Percentiles rank a stretch among this genome's conserved stretches.
phyloP scores from a whole-genome alignment of 176 grass and related monocot species.

The maize (Zea mays) region DNA sequence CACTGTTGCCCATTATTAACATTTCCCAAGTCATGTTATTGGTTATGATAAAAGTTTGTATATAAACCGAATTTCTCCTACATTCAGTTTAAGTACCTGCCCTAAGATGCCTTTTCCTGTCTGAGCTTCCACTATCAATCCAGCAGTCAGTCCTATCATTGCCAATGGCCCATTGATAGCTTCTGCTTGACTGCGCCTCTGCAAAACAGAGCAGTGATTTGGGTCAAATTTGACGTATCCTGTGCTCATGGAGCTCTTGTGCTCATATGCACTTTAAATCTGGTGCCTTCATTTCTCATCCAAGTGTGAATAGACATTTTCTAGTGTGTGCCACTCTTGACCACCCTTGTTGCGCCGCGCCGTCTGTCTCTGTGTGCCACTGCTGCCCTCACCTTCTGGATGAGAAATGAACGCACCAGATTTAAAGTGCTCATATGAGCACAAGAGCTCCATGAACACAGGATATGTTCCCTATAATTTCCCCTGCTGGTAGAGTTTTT shows the following conservation, averaged over 20 bases:
- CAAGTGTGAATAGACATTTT: too few relatives aligned
- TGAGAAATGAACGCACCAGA: too few relatives aligned
- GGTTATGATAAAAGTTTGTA: constrained; percentile 10
- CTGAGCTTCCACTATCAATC: constrained; percentile 72
- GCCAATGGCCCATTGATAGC: constrained; percentile 84
- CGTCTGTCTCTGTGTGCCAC: too few relatives aligned
- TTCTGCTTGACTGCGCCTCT: constrained; percentile 77
- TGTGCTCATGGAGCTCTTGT: too few relatives aligned
- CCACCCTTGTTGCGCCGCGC: too few relatives aligned
- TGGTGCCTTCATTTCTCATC: too few relatives aligned
- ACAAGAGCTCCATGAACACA: too few relatives aligned
- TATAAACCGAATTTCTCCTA: constrained; percentile 18
- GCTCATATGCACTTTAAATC: too few relatives aligned
- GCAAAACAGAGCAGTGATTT: constrained; percentile 35
- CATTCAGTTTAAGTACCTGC: constrained; percentile 59
- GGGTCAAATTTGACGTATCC: not conserved
- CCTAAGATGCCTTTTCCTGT: constrained; percentile 93
- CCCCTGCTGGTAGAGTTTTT: not conserved
- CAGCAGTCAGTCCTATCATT: constrained; percentile 86
- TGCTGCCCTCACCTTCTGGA: too few relatives aligned
- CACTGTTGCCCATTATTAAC: not conserved
- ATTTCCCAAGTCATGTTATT: constrained; percentile 5
- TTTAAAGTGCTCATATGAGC: too few relatives aligned
- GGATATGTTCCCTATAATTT: too few relatives aligned
- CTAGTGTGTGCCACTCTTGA: too few relatives aligned